Conservation (phyloP, 31 red algal species). For the Endocladia muricata region DNA sequence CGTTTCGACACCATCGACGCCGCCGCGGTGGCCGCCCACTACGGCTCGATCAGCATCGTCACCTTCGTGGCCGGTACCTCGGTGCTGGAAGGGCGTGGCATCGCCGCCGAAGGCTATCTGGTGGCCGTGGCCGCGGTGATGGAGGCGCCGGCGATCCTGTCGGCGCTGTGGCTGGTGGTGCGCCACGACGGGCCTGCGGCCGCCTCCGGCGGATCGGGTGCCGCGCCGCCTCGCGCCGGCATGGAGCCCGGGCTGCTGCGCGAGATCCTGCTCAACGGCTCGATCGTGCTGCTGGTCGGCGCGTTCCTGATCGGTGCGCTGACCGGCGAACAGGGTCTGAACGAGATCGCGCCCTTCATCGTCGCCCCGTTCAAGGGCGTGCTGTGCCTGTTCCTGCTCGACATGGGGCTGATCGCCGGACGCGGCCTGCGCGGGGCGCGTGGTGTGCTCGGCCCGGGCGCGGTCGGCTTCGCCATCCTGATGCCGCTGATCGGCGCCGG, state of each 20-base stretch:
- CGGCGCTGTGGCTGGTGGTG: neutral
- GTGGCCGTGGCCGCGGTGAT: constrained; percentile 4
- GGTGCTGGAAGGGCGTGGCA: neutral
- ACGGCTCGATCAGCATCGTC: constrained; percentile 1
- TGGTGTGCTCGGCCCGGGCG: neutral
- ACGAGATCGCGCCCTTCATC: too few species aligned
- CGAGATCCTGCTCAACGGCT: too few species aligned
- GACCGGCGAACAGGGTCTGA: too few species aligned
- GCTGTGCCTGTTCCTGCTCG: too few species aligned
- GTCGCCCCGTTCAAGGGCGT: too few species aligned
- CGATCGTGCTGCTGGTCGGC: too few species aligned
- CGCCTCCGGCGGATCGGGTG: too few species aligned
- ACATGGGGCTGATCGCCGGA: neutral
- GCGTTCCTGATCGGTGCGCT: too few species aligned
- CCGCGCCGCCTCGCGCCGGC: too few species aligned
- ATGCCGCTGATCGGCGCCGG: neutral
- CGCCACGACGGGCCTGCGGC: too few species aligned
- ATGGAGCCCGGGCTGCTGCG: too few species aligned
- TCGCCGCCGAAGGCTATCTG: neutral
- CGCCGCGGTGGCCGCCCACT: neutral
- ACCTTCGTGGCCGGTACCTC: neutral
- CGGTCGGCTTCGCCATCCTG: neutral
- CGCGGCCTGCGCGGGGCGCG: neutral
- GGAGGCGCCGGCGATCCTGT: constrained; percentile 4
- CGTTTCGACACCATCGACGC: neutral